A percentile compares a stretch with the other conserved stretches of the same genome.
Conservation (phyloP, 805 yeast genomes). For the Suhomyces prunicola region DNA sequence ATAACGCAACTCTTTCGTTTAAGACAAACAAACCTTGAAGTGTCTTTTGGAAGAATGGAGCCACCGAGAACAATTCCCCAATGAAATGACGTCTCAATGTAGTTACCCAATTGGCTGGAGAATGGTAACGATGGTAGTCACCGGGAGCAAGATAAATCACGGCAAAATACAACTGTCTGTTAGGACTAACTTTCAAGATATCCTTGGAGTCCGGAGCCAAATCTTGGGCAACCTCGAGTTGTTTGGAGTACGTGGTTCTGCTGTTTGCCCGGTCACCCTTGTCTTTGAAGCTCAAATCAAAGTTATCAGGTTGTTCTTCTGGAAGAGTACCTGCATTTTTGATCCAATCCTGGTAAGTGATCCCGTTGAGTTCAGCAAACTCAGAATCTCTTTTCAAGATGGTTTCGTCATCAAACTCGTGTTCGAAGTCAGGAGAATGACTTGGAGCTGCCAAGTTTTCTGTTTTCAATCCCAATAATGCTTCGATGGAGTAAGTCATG, state of each 20-base stretch:
- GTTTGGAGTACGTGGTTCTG: slow-evolving; percentile 31
- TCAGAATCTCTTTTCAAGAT: slow-evolving; percentile 57
- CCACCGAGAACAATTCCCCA: slow-evolving; percentile 93
- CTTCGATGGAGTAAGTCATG: slow-evolving; percentile 85
- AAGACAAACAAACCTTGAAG: slow-evolving; percentile 83
- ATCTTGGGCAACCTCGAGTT: slow-evolving; percentile 40
- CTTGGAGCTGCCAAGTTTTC: slow-evolving; percentile 53
- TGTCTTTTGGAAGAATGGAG: slow-evolving; percentile 91
- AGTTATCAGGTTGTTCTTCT: slow-evolving; percentile 34
- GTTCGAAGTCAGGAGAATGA: slow-evolving; percentile 45
- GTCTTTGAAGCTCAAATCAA: slow-evolving; percentile 48
- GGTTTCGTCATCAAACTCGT: slow-evolving; percentile 37
- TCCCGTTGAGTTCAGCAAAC: slow-evolving; percentile 76
- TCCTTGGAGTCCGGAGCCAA: slow-evolving; percentile 33
- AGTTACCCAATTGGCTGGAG: slow-evolving; percentile 95
- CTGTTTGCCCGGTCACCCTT: slow-evolving; percentile 61
- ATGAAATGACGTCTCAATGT: slow-evolving; percentile 91
- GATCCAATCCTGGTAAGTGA: slow-evolving; percentile 66
- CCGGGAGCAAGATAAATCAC: slow-evolving; percentile 98
- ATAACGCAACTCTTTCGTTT: slow-evolving; percentile 90
- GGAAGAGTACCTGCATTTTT: slow-evolving; percentile 48
- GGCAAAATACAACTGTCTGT: slow-evolving; percentile 72
- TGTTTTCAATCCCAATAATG: slow-evolving; percentile 69
- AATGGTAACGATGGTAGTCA: slow-evolving; percentile 94
- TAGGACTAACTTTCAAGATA: slow-evolving; percentile 24